Evolutionary conservation across 345 rosid genomes (phyloP).

Genomic region (Eucalyptus melliodora): DNA sequence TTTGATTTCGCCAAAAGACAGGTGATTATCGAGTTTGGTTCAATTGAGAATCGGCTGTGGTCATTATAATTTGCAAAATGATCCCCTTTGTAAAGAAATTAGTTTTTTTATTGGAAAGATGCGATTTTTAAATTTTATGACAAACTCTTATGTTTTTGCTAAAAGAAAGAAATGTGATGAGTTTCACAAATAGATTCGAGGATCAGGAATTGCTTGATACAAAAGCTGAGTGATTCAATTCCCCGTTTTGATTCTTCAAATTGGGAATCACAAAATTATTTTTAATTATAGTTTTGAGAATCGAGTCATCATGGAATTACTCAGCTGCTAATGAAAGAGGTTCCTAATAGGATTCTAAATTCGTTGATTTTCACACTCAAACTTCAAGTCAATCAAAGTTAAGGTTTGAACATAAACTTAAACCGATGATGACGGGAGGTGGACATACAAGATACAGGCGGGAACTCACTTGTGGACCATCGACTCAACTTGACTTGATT

Average conservation of each 20-base stretch:
- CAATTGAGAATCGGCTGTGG: not conserved
- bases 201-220: fast-evolving
- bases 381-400: not conserved
- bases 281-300: not conserved
- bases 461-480: not conserved
- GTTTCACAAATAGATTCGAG: not conserved
- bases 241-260: fast-evolving
- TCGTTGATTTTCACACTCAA: not conserved
- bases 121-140: not conserved
- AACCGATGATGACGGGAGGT: not conserved
- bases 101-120: not conserved
- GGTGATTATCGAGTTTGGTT: not conserved
- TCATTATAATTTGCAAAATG: not conserved
- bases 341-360: not conserved
- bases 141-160: not conserved
- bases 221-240: not conserved
- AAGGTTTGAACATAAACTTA: not conserved
- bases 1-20: not conserved
- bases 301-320: not conserved
- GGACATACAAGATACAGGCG: not conserved
- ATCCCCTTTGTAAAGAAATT: not conserved
- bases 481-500: not conserved
- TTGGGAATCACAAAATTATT: not conserved
- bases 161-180: not conserved
- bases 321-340: not conserved